Percentiles rank a stretch among this genome's conserved stretches.
These are phyloP conservation scores for Lichtheimia corymbifera DNA, from an alignment of 371 early-diverging fungal species.

Conservation along the genomic window DNA sequence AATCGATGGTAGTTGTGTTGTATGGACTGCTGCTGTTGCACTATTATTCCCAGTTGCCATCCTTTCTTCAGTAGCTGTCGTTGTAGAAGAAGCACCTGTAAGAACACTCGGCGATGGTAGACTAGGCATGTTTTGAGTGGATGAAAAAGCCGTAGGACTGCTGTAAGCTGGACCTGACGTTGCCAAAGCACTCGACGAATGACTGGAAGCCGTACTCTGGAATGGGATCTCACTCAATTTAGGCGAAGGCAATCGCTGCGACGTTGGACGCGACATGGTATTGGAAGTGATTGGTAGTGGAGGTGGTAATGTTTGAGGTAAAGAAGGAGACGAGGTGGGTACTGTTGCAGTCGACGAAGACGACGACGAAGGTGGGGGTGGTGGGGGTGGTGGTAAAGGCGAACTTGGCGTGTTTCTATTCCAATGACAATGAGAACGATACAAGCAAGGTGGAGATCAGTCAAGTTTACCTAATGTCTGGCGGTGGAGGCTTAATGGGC, in stretches of 20 bases:
- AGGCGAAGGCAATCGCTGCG: conserved; percentile 2
- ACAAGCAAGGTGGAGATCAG: background rate
- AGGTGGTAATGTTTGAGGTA: conserved; percentile 9
- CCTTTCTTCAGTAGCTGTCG: background rate
- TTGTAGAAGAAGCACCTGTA: background rate
- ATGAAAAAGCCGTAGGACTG: background rate
- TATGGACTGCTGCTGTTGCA: background rate
- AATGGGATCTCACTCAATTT: conserved; percentile 10
- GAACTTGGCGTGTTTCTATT: conserved; percentile 2
- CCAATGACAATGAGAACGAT: background rate
- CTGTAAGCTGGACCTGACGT: conserved; percentile 7
- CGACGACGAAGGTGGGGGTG: background rate
- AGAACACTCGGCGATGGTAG: conserved; percentile 7
- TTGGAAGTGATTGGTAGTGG: conserved; percentile 6
- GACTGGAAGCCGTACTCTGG: conserved; percentile 6
- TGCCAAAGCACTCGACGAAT: conserved; percentile 9
- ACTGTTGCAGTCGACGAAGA: too few relatives aligned
- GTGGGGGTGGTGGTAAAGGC: conserved; percentile 3
- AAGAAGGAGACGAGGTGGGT: conserved; percentile 3
- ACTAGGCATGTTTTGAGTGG: conserved; percentile 6
- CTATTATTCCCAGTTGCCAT: background rate
- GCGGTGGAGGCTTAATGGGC: conserved; percentile 13
- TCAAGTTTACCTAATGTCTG: conserved; percentile 12
- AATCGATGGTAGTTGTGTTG: too few relatives aligned
- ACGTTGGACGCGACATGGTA: conserved; percentile 9